Percentiles rank a stretch among this genome's conserved stretches.
These are phyloP conservation scores for Lactuca saligna DNA, from an alignment of 129 eudicot genomes.

Conservation along the genomic window DNA sequence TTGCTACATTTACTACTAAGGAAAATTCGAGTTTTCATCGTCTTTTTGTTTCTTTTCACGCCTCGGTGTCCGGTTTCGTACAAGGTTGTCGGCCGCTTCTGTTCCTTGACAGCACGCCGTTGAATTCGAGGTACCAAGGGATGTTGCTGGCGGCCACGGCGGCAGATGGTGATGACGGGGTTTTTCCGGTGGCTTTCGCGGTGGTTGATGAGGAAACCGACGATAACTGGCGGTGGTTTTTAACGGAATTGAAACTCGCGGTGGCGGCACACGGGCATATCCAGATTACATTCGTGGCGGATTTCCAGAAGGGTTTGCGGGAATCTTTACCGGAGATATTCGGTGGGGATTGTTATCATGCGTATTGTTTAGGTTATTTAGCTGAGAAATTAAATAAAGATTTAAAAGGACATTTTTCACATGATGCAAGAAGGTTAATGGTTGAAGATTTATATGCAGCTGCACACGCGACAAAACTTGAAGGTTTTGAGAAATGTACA, in stretches of 20 bases:
- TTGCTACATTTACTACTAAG: conserved; percentile 45
- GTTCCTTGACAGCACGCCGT: conserved; percentile 41
- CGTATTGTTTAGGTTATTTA: conserved; percentile 43
- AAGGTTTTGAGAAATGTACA: conserved; percentile 21
- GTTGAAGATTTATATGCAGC: conserved; percentile 40
- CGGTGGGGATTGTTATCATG: conserved; percentile 29
- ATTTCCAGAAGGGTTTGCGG: conserved; percentile 31
- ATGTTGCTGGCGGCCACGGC: conserved; percentile 37
- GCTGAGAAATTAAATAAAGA: conserved; percentile 36
- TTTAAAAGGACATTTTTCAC: conserved; percentile 49
- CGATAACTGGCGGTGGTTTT: conserved; percentile 45
- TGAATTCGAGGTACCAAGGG: conserved; percentile 45
- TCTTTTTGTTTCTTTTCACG: conserved; percentile 35
- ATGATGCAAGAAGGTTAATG: conserved; percentile 40
- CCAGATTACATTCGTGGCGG: conserved; percentile 27
- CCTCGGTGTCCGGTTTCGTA: conserved; percentile 31
- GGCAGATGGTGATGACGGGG: conserved; percentile 42
- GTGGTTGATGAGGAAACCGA: conserved; percentile 36
- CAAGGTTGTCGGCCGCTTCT: conserved; percentile 37
- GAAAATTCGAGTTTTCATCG: conserved; percentile 48
- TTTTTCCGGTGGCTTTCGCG: conserved; percentile 39
- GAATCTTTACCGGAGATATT: conserved; percentile 35
- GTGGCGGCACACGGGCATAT: conserved; percentile 6
- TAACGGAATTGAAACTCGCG: conserved; percentile 21
- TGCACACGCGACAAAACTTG: conserved; percentile 35